Evolutionary conservation across 148 eudicot genomes (phyloP), one percentile per base, ranked within the genome.

Genomic region (Vaccinium corymbosum): DNA sequence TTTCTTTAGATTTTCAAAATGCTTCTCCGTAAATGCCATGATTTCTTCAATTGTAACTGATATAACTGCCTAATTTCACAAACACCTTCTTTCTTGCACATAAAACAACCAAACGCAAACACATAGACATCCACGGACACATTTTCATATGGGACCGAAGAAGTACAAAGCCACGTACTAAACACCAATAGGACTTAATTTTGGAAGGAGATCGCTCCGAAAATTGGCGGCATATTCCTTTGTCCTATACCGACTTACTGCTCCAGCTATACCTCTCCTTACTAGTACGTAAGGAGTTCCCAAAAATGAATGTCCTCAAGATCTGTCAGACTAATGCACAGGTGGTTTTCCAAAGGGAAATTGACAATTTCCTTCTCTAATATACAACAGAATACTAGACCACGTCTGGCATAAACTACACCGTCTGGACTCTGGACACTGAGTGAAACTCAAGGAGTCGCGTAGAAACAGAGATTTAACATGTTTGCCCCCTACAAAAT

Each of bases 131-230:
- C 22, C 50, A 48, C 15, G n/a, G 14, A 76, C 29, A 49, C n/a
- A 76, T 76, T 9, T 48, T 19, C 12, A n/a, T 48, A 19, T 15
- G 38, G 46, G 27, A 49, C 79, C 79, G n/a, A 42, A 76, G 56
- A 50, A 50, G n/a, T 77, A 49, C 20, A 51, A n/a, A 27, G 42
- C 38, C 38, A 46, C 62, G 29, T 2, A 38, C 48, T 78, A 13
- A 15, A 78, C 42, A 29, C 46, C 81, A 78, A 53, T 25, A 52
- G 46, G 57, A 42, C 80, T 32, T 68, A 78, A 78, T 17, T 53
- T 27, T 53, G 42, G 19, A 16, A 78, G 22, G 81, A 53, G 20
- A 27, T 78, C 3, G 13, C 48, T 53, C 62, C 1, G 35, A 78
- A 68, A 68, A 10, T 68, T 68, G 35, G 73, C 38, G 27, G 73